A percentile compares a stretch with the other conserved stretches of the same genome.
These are phyloP conservation scores for Phytopythium delawarense DNA, from an alignment of 352 stramenopile species.

Conservation along the genomic window DNA sequence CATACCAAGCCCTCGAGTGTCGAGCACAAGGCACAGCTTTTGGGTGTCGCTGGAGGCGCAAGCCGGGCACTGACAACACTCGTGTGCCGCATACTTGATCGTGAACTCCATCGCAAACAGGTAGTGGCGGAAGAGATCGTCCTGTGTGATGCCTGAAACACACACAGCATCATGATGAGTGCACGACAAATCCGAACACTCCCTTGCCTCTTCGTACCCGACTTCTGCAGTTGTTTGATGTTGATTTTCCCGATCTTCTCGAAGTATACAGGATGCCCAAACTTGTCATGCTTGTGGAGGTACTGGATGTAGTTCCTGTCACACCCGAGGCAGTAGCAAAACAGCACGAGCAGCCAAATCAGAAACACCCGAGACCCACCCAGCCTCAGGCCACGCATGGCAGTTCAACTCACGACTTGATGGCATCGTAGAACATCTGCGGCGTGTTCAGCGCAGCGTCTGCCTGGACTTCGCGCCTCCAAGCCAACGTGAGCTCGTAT, in stretches of 20 bases:
- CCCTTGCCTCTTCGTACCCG: conserved; percentile 13
- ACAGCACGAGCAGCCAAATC: neutral
- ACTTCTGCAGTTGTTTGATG: conserved; percentile 72
- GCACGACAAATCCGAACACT: neutral
- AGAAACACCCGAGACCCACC: neutral
- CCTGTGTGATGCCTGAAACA: conserved; percentile 35
- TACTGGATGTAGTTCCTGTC: conserved; percentile 74
- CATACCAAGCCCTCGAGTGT: conserved; percentile 72
- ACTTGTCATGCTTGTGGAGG: conserved; percentile 77
- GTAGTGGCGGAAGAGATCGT: conserved; percentile 82
- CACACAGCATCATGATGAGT: neutral
- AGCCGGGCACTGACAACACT: conserved; percentile 47
- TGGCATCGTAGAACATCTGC: conserved; percentile 56
- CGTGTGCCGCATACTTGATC: conserved; percentile 64
- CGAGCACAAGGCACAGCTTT: conserved; percentile 75
- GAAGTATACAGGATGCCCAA: conserved; percentile 76
- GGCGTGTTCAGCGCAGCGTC: conserved; percentile 61
- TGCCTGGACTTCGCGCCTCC: conserved; percentile 69
- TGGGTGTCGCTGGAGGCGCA: conserved; percentile 62
- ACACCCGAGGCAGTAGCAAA: neutral
- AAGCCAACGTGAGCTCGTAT: conserved; percentile 64
- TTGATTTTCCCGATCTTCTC: conserved; percentile 83
- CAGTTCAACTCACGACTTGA: conserved; percentile 50
- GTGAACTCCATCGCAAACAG: conserved; percentile 84
- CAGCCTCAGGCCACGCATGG: neutral